Base-by-base conservation (phyloP, 2,329 filamentous ascomycete species). In the Aspergillus aculeatinus region DNA sequence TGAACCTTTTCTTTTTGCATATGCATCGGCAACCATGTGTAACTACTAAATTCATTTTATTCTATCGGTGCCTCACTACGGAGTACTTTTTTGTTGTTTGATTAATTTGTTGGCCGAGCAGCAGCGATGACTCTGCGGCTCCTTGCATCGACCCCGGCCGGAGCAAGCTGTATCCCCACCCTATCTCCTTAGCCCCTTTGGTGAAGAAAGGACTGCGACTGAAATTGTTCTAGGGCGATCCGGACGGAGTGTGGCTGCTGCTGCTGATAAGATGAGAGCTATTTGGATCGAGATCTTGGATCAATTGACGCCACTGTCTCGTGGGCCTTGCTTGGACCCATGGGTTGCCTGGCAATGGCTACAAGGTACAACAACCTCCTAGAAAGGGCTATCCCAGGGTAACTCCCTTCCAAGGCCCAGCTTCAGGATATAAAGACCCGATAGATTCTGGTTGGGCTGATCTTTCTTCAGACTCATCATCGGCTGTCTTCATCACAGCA, bases 131-230 rank as follows among this genome's bases (percentile, higher is more conserved):
- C 14, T 16, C 27, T 27, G 49, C 16, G 25, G 48, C 62, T 51
- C 60, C 61, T 64, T 60, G 58, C 60, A 33, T 63, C 35, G 14
- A 44, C 47, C 52, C 53, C 54, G 48, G 57, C 53, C 29, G 25
- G 53, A 52, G 21, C 39, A 27, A 23, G 35, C 48, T 52, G 55
- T 44, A 31, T 54, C 55, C 57, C 55, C 48, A 59, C 58, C 48
- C 51, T 51, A 57, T 57, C 58, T 44, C 33, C 55, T 25, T 48
- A 12, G 11, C 29, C 49, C 48, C 55, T 25, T 47, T n/a, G 14
- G 14, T 35, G 33, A 19, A 44, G 39, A 44, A 19, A 19, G 39
- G 16, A 44, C 6, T 44, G 39, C 16, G 16, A 19, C 16, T 48
- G 14, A 48, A 10, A 53, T 47, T 35, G 52, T 31, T 55, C 5